Evolutionary conservation across 2,329 filamentous ascomycete genomes (phyloP), one percentile per base, ranked within the genome.

Genomic region (Xylaria sp.): DNA sequence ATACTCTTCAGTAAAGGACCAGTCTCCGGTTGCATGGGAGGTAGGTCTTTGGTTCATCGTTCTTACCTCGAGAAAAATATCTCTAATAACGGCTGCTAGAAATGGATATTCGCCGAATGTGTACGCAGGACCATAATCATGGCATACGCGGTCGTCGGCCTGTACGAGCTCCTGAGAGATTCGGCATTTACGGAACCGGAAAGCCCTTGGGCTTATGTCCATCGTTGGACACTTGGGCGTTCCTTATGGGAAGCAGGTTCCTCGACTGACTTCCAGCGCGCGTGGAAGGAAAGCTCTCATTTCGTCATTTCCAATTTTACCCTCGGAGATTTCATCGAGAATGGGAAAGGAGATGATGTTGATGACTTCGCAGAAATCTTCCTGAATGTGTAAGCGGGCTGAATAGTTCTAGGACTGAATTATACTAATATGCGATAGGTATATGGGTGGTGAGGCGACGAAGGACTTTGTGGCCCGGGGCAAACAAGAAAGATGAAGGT

Each of bases 61-160:
- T 51, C 34, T 31, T 23, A 13, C 31, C 9, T 15, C 15, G 12
- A 23, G 4, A 31, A 8, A 39, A 28, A 28, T 2, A 28, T 37
- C 23, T 13, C 55, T 66, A n/a, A 63, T 39, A 5, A 25, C 0
- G 1, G 9, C 34, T 62, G 18, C 10, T 57, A 80, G 79, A 72
- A 74, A 69, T 80, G 79, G 78, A 76, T 80, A 59, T 80, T 80
- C 39, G 75, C 76, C 59, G 79, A 80, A 65, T 80, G 75, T 13
- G 66, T 80, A 18, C 74, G 78, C 4, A 74, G 79, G 63, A 80
- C 79, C 2, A 75, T 79, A 41, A 31, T 79, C 7, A 77, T 80
- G 61, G 71, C 76, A n/a, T 75, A 79, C 65, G 72, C 74, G 2
- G 70, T 78, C 59, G 59, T 79, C 9, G 62, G 67, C 15, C 41